Percentiles rank a stretch among this genome's conserved stretches.
Conservation (phyloP, 2,329 filamentous ascomycete species). For the Alternaria triticimaculans region DNA sequence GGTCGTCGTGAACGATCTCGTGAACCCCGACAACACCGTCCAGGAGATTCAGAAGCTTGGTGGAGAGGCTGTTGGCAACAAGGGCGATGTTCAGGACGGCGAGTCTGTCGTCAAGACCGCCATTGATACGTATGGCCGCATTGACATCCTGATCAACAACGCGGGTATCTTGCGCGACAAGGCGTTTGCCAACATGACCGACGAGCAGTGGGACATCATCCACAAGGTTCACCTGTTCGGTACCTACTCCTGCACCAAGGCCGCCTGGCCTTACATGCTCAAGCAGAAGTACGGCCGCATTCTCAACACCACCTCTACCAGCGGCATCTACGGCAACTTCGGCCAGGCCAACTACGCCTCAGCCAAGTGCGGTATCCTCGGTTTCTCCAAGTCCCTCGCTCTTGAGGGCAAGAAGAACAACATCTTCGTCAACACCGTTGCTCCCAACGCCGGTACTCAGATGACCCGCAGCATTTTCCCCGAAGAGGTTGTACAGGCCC, state of each 20-base stretch:
- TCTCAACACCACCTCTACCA: conserved; percentile 95
- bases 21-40: conserved; percentile 88
- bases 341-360: conserved; percentile 98
- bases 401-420: conserved; percentile 96
- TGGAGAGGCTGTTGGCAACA: conserved; percentile 89
- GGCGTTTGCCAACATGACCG: conserved; percentile 97
- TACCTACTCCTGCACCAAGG: conserved; percentile 96
- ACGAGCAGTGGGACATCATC: conserved; percentile 90
- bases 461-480: conserved; percentile 96
- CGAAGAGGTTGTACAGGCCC: conserved; percentile 96
- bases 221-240: conserved; percentile 91
- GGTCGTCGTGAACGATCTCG: conserved; percentile 94
- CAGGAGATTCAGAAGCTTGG: conserved; percentile 90
- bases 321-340: conserved; percentile 98
- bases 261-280: conserved; percentile 95
- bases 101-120: conserved; percentile 90
- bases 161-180: conserved; percentile 97
- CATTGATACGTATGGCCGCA: conserved; percentile 89
- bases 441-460: conserved; percentile 92
- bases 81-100: conserved; percentile 91
- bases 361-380: conserved; percentile 76
- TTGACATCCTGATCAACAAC: conserved; percentile 97
- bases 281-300: conserved; percentile 99
- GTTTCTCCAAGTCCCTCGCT: conserved; percentile 90
- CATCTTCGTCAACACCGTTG: conserved; percentile 97